Conservation (phyloP, 139 green algal genomes). For the Ettlia oleoabundans region DNA sequence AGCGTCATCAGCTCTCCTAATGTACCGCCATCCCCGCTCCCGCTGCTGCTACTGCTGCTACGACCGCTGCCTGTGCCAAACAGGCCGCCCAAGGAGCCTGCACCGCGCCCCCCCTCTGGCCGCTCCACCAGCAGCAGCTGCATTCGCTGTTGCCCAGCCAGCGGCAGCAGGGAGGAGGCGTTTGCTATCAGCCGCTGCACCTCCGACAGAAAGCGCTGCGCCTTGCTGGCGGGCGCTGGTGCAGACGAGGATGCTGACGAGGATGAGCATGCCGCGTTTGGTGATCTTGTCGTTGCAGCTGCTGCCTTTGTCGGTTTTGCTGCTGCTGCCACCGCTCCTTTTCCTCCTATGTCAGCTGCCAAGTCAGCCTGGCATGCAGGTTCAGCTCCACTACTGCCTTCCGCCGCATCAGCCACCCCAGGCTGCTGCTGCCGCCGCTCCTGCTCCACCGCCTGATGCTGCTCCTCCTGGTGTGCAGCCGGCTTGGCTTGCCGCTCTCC, state of each 20-base stretch:
- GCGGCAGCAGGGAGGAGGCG: no score
- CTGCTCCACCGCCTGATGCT: neutral
- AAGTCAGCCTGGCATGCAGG: no score
- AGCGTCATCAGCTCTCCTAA: conserved; percentile 6
- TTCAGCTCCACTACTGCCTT: no score
- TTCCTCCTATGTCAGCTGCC: no score
- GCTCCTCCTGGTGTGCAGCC: neutral
- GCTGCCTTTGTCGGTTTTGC: neutral
- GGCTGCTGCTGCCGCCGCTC: neutral
- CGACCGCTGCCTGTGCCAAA: neutral
- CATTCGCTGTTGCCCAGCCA: no score
- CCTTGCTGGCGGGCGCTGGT: no score
- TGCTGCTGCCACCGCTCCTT: neutral
- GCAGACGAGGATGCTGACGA: neutral
- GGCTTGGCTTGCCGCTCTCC: no score
- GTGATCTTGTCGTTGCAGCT: neutral
- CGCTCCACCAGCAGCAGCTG: no score
- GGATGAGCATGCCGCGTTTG: neutral
- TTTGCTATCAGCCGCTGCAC: neutral
- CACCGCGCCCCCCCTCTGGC: neutral
- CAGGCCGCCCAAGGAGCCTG: neutral
- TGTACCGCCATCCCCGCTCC: neutral
- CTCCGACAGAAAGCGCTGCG: neutral
- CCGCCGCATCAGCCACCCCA: no score
- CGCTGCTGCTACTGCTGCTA: conserved; percentile 1